phyloP scores from a whole-genome alignment of 2,329 filamentous ascomycete species.

The Metarhizium rileyi region DNA sequence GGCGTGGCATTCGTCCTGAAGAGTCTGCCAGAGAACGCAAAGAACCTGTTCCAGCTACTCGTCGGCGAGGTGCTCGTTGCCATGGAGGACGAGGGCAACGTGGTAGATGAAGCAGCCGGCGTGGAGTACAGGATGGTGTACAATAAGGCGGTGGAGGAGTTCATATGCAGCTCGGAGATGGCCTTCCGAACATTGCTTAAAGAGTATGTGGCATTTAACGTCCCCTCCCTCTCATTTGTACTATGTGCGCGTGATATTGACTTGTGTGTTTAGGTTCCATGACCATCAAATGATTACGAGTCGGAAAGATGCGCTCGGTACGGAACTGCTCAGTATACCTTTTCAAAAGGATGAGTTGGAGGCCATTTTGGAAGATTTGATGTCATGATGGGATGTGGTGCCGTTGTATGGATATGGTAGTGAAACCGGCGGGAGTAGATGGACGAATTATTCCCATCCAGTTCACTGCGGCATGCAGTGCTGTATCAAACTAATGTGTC shows the following conservation, averaged over 20 bases:
- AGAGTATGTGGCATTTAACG: slow-evolving; percentile 49
- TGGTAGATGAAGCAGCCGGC: slow-evolving; percentile 43
- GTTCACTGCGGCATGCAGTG: too few relatives aligned
- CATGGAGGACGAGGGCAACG: slow-evolving; percentile 48
- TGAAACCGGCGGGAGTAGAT: not conserved
- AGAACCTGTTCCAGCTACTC: slow-evolving; percentile 74
- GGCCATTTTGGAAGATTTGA: slow-evolving; percentile 68
- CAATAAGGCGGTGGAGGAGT: slow-evolving; percentile 91
- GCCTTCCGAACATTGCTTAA: slow-evolving; percentile 89
- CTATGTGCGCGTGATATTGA: slow-evolving; percentile 16
- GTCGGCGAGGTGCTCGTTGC: slow-evolving; percentile 73
- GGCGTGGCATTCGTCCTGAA: slow-evolving; percentile 86
- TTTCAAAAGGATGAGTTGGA: slow-evolving; percentile 85
- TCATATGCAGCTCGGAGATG: slow-evolving; percentile 94
- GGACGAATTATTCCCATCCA: not conserved
- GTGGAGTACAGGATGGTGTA: slow-evolving; percentile 89
- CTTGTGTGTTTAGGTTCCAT: slow-evolving; percentile 57
- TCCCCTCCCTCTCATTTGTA: not conserved
- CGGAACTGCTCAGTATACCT: slow-evolving; percentile 75
- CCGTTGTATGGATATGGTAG: not conserved
- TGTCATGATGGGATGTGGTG: slow-evolving; percentile 15
- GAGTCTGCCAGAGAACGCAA: slow-evolving; percentile 84
- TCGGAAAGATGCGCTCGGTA: slow-evolving; percentile 74
- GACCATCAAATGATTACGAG: slow-evolving; percentile 97
- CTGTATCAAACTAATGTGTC: too few relatives aligned